phyloP scores from a whole-genome alignment of 2,329 filamentous ascomycete species.

The Fusarium sp. region DNA sequence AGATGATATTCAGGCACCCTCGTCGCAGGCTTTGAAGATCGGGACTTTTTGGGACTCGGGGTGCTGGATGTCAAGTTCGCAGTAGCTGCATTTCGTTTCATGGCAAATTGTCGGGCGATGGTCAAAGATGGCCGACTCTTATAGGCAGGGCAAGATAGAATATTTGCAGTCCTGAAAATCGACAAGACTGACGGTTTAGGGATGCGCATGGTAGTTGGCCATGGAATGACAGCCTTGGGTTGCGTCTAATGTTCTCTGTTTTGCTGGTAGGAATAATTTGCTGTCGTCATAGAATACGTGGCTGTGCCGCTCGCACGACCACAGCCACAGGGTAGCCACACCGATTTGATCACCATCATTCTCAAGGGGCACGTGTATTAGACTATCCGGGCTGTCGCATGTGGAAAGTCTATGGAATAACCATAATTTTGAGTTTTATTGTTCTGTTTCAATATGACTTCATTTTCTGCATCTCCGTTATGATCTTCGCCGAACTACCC shows the following conservation, averaged over 20 bases:
- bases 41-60: constrained; percentile 15
- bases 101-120: background rate
- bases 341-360: background rate
- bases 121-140: background rate
- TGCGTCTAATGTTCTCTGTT: background rate
- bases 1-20: constrained; percentile 31
- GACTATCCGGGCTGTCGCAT: background rate
- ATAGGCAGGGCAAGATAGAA: fast-evolving
- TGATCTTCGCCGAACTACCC: background rate
- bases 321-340: background rate
- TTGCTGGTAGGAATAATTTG: background rate
- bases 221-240: background rate
- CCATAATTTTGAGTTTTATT: background rate
- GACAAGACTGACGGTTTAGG: background rate
- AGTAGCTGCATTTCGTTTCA: constrained; percentile 20
- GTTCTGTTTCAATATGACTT: background rate
- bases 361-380: no score
- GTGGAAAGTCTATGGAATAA: background rate
- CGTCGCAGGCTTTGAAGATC: background rate
- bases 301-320: background rate
- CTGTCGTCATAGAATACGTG: constrained; percentile 31
- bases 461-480: background rate
- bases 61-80: background rate
- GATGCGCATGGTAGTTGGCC: constrained; percentile 5
- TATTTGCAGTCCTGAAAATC: fast-evolving